Evolutionary conservation across 768 basidiomycete genomes (phyloP).

Genomic region (Calocera viscosa): DNA sequence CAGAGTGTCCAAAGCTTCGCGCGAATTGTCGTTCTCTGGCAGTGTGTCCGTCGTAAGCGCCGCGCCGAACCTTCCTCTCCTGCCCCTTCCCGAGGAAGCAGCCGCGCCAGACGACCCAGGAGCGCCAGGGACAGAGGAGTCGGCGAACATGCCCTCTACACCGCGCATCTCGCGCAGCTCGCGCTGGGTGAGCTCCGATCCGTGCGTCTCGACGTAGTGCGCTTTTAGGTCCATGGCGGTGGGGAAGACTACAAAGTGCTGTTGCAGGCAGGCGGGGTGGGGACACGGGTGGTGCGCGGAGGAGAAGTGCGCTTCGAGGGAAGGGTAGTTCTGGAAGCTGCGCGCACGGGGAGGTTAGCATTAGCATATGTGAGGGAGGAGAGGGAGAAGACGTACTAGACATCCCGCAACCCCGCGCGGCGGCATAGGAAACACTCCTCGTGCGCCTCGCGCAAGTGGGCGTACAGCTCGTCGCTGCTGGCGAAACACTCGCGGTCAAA

Average conservation of each 20-base stretch:
- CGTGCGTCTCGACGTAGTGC: constrained; percentile 79
- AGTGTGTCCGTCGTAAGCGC: constrained; percentile 50
- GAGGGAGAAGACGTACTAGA: constrained; percentile 53
- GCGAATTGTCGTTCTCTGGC: constrained; percentile 26
- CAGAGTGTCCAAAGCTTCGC: not conserved
- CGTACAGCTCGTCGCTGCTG: constrained; percentile 81
- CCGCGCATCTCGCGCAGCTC: constrained; percentile 58
- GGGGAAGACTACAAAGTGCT: constrained; percentile 91
- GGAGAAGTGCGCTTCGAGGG: constrained; percentile 64
- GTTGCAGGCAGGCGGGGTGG: constrained; percentile 58
- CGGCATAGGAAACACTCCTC: constrained; percentile 97
- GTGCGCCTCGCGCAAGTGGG: constrained; percentile 85
- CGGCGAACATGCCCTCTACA: constrained; percentile 52
- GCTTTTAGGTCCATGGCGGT: constrained; percentile 79
- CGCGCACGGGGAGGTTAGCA: not conserved
- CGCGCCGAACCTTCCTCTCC: constrained; percentile 30
- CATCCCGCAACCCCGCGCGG: constrained; percentile 59
- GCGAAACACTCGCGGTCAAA: constrained; percentile 94
- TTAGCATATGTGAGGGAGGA: constrained; percentile 1
- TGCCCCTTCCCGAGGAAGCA: constrained; percentile 14
- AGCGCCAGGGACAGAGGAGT: constrained; percentile 60
- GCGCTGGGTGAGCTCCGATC: constrained; percentile 54
- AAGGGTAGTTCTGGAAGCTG: constrained; percentile 71
- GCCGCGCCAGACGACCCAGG: constrained; percentile 28
- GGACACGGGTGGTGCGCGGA: constrained; percentile 66